These are phyloP conservation scores for Starmerella tilneyi DNA, from an alignment of 805 yeast genomes.

Conservation along the genomic window DNA sequence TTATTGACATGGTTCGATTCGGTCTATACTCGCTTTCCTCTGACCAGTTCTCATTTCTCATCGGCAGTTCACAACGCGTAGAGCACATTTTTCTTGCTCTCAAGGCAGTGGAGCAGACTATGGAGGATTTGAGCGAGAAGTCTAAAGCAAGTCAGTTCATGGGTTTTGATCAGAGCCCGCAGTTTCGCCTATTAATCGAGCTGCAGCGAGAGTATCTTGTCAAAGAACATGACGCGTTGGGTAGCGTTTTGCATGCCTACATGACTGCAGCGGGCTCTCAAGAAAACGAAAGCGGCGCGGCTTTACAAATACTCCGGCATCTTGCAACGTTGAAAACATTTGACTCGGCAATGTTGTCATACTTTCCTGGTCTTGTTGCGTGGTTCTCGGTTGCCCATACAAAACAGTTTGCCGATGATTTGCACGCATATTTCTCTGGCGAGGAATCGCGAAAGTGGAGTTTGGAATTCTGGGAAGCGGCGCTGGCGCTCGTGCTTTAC, in stretches of 20 bases:
- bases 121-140: constrained; percentile 43
- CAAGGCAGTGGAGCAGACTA: constrained; percentile 45
- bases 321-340: constrained; percentile 43
- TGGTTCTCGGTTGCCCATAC: constrained; percentile 16
- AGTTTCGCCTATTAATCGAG: constrained; percentile 41
- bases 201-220: constrained; percentile 55
- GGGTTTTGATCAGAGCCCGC: constrained; percentile 39
- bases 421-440: constrained; percentile 12
- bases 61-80: constrained; percentile 28
- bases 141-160: constrained; percentile 42
- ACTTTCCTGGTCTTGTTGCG: constrained; percentile 44
- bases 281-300: constrained; percentile 30
- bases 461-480: constrained; percentile 26
- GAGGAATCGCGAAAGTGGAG: constrained; percentile 23
- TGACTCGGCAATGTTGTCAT: constrained; percentile 49
- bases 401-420: constrained; percentile 6
- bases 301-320: constrained; percentile 37
- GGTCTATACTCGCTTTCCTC: constrained; percentile 14
- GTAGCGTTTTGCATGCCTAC: constrained; percentile 49
- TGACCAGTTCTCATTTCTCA: neutral
- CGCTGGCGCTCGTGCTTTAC: constrained; percentile 23
- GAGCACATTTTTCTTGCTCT: constrained; percentile 46
- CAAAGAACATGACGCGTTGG: constrained; percentile 58
- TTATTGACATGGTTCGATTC: constrained; percentile 41
- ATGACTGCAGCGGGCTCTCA: neutral